Evolutionary conservation across 768 basidiomycete species (phyloP), one percentile per base, ranked within the genome.

Genomic region (Sistotremastrum suecicum): DNA sequence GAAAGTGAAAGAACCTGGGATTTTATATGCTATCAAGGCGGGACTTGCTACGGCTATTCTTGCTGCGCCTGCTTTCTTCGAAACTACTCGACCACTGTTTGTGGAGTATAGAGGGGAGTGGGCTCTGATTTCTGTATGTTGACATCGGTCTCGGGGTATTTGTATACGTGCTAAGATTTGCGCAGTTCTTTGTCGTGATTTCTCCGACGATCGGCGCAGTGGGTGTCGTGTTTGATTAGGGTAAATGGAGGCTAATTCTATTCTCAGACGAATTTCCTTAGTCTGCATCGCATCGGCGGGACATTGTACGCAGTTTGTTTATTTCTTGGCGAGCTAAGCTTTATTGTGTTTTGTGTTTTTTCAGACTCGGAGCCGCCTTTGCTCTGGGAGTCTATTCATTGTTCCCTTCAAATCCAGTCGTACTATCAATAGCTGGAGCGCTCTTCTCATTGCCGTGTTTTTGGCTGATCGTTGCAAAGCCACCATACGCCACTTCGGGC

Each of bases 391-490:
- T 84, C 5, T 95, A 84, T 62, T 67, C 76, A 0, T 53, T 81
- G 7, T 88, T 89, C 57, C 81, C 84, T 1, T 79, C 87, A 35
- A 74, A 89, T 42, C 71, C 86, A 0, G 58, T 78, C 33, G 64
- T 81, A 2, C 71, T 99, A 5, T 76, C 90, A 0, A 61, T 85
- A 34, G 83, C 90, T 50, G 94, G 95, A 0, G 86, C 90, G 59
- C 65, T 90, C 52, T 89, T 84, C 57, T 90, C 90, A 0, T 66
- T 95, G 5, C 95, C 94, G 11, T 97, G 94, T 60, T 98, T 94
- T 65, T 91, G 86, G 62, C 81, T 78, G 56, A 83, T 91, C 50
- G 74, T 95, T 34, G 74, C 77, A 0, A 78, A 76, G 48, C 89
- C 90, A 0, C 67, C 78, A 53, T 83, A 83, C 54, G 75, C 80